These are phyloP conservation scores for Tylopilus plumbeoviolaceoides DNA, from an alignment of 768 basidiomycete species.

Conservation along the genomic window DNA sequence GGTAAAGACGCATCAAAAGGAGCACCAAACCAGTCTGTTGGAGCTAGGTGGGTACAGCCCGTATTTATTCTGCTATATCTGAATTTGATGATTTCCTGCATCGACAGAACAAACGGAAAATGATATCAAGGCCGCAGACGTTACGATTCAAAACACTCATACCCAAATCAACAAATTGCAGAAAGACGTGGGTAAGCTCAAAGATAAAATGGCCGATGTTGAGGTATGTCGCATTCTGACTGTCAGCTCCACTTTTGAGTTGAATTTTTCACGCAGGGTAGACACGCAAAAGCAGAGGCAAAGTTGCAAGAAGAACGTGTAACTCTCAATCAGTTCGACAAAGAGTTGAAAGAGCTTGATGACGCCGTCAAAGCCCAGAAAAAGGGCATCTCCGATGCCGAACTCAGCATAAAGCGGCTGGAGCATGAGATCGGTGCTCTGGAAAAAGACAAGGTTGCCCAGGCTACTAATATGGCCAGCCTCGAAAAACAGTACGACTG, in stretches of 20 bases:
- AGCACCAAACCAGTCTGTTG: conserved; percentile 79
- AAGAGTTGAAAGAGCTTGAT: conserved; percentile 82
- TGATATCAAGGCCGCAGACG: conserved; percentile 26
- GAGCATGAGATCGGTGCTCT: conserved; percentile 66
- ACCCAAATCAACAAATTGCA: conserved; percentile 50
- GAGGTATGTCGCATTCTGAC: conserved; percentile 14
- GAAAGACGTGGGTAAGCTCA: conserved; percentile 60
- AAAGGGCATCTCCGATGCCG: conserved; percentile 59
- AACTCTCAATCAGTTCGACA: conserved; percentile 82
- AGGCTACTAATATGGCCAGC: conserved; percentile 47
- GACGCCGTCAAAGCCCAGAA: conserved; percentile 79
- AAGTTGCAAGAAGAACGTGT: conserved; percentile 84
- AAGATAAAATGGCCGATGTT: conserved; percentile 39
- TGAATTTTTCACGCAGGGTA: conserved; percentile 34
- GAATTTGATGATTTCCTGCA: background rate
- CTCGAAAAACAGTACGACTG: conserved; percentile 85
- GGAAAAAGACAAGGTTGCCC: conserved; percentile 60
- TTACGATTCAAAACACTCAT: conserved; percentile 28
- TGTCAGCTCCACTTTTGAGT: background rate
- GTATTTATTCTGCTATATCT: background rate
- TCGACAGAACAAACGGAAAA: conserved; percentile 27
- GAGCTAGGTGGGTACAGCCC: conserved; percentile 67
- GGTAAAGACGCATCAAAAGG: conserved; percentile 87
- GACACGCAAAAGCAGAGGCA: conserved; percentile 60
- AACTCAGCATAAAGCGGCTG: conserved; percentile 58